Evolutionary conservation across 2,329 filamentous ascomycete genomes (phyloP), one percentile per base, ranked within the genome.

Genomic region (Cytospora chrysosperma): DNA sequence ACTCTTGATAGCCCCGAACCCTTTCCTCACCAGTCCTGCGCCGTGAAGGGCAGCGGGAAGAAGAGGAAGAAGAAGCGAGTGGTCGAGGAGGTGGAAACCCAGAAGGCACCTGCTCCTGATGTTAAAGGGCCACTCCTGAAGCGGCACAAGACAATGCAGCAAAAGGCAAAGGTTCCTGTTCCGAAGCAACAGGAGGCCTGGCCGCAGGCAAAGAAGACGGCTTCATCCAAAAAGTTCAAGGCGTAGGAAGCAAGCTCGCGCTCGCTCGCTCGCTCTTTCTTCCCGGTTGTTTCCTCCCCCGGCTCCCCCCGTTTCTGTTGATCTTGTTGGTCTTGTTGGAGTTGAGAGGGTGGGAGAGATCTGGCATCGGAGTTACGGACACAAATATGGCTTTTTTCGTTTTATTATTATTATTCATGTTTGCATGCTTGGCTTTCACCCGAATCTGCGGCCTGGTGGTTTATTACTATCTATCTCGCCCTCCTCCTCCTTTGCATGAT

Each of bases 341-440:
- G 65, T 66, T 66, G n/a, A 24, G 30, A 56, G 63, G 62, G 62
- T 57, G 58, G 17, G 62, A 21, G 51, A 30, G 50, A 61, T 52
- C 47, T 66, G 64, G 64, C 64, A 66, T 65, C 53, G 64, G 64
- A 63, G 64, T 66, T 66, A 28, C 28, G 63, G 59, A 51, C 43
- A 21, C 50, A 50, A 49, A 9, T 51, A 21, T 56, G 32, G 26
- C 7, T 27, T 28, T 47, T 2, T 37, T 27, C n/a, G n/a, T n/a
- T n/a, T n/a, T n/a, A n/a, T n/a, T n/a, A n/a, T n/a, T n/a, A n/a
- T n/a, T n/a, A n/a, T 56, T 52, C 12, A 43, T 32, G 21, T 37
- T 13, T 49, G 40, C 15, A 32, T 43, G 21, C 37, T 54, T 50
- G 5, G 15, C 24, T 53, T 49, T 47, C 43, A 19, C 43, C 43